phyloP scores from a whole-genome alignment of 768 basidiomycete genomes.

The Paxillus involutus region DNA sequence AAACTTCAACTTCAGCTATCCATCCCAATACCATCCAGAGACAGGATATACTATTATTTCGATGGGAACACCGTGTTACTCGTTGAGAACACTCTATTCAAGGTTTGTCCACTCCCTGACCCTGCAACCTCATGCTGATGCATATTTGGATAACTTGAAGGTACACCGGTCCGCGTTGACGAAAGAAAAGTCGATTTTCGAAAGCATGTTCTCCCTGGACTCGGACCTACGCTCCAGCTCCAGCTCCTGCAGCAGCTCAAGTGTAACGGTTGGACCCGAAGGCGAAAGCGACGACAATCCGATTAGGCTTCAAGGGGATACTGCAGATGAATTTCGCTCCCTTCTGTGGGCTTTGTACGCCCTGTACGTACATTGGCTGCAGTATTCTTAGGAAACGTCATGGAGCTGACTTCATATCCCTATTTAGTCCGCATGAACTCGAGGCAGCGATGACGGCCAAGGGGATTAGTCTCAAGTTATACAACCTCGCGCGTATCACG shows the following conservation, averaged over 20 bases:
- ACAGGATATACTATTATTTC: conserved; percentile 40
- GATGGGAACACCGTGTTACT: conserved; percentile 43
- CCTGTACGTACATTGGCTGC: conserved; percentile 38
- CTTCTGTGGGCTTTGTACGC: conserved; percentile 55
- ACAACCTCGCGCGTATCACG: conserved; percentile 48
- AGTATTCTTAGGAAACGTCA: background rate
- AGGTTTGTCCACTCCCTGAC: conserved; percentile 32
- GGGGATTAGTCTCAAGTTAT: conserved; percentile 43
- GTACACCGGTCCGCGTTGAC: conserved; percentile 41
- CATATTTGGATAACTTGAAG: conserved; percentile 24
- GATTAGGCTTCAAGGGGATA: conserved; percentile 46
- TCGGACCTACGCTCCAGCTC: conserved; percentile 31
- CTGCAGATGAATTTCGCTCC: conserved; percentile 49
- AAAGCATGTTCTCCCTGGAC: conserved; percentile 46
- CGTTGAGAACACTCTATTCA: conserved; percentile 47
- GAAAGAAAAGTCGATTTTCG: conserved; percentile 47
- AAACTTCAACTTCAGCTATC: conserved; percentile 34
- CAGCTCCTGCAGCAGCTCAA: conserved; percentile 11
- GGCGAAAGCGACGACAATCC: conserved; percentile 52
- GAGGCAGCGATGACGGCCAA: conserved; percentile 42
- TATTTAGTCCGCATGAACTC: conserved; percentile 44
- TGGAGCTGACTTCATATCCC: background rate
- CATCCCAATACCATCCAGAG: conserved; percentile 34
- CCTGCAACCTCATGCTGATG: conserved; percentile 21
- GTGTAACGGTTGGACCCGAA: conserved; percentile 37